Evolutionary conservation across 345 rosid genomes (phyloP).

Genomic region (Geranium rotundifolium): DNA sequence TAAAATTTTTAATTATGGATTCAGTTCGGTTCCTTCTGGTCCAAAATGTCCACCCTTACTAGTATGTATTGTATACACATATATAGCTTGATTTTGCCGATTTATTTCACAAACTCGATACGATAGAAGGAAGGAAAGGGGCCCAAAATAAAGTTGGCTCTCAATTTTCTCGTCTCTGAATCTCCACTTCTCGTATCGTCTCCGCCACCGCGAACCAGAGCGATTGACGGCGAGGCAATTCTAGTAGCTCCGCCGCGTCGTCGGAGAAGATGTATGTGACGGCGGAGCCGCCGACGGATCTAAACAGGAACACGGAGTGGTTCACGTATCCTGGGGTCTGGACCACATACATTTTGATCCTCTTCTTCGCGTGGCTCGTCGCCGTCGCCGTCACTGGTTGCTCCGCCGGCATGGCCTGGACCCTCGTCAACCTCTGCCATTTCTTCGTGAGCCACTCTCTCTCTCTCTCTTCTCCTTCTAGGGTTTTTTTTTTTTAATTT

Average conservation of each 20-base stretch:
- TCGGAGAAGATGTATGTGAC: slow-evolving; percentile 39
- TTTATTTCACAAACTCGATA: too few relatives aligned
- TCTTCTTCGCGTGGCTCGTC: slow-evolving; percentile 66
- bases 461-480: slow-evolving; percentile 15
- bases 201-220: slow-evolving; percentile 12
- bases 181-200: too few relatives aligned
- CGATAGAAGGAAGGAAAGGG: too few relatives aligned
- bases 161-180: too few relatives aligned
- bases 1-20: too few relatives aligned
- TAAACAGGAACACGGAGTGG: slow-evolving; percentile 60
- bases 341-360: slow-evolving; percentile 60
- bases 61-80: too few relatives aligned
- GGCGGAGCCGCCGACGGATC: slow-evolving; percentile 73
- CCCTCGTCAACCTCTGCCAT: slow-evolving; percentile 66
- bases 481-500: slow-evolving; percentile 10
- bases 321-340: slow-evolving; percentile 42
- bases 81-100: too few relatives aligned
- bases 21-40: too few relatives aligned
- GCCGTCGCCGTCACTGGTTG: slow-evolving; percentile 55
- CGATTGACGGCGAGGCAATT: slow-evolving; percentile 28
- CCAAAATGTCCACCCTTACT: too few relatives aligned
- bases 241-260: background rate
- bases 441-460: slow-evolving; percentile 28
- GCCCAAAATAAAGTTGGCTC: too few relatives aligned
- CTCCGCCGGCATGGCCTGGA: slow-evolving; percentile 82